These are phyloP conservation scores for Rosa multiflora DNA, from an alignment of 306 rosid genomes.

Conservation along the genomic window DNA sequence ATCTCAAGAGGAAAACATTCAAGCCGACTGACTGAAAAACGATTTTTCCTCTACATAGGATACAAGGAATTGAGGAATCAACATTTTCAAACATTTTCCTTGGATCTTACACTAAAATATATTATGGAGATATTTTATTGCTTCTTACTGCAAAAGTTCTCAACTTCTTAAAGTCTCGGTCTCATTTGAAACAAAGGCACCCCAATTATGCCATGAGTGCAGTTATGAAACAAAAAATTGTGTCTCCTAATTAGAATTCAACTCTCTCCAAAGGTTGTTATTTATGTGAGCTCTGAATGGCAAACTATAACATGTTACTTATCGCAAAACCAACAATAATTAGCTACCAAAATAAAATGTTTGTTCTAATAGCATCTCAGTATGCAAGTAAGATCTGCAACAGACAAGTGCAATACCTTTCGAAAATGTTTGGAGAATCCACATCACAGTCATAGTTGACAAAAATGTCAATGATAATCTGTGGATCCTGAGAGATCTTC, in stretches of 20 bases:
- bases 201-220: not conserved
- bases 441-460: slow-evolving; percentile 99
- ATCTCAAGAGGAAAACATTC: not conserved
- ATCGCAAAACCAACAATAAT: not conserved
- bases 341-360: not conserved
- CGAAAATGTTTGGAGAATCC: slow-evolving; percentile 95
- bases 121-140: not conserved
- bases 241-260: not conserved
- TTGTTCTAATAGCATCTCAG: slow-evolving; percentile 4
- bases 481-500: slow-evolving; percentile 85
- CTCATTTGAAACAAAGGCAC: not conserved
- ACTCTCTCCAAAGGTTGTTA: not conserved
- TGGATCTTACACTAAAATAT: not conserved
- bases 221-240: not conserved
- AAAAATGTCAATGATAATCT: slow-evolving; percentile 84
- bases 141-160: not conserved
- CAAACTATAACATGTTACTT: not conserved
- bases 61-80: not conserved
- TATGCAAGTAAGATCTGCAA: slow-evolving; percentile 11
- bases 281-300: not conserved
- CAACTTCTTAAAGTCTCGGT: not conserved
- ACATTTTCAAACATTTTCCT: not conserved
- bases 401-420: slow-evolving; percentile 70
- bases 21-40: not conserved
- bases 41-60: not conserved